Conservation (phyloP, 257 asterid genomes). For the Plantago elongata region DNA sequence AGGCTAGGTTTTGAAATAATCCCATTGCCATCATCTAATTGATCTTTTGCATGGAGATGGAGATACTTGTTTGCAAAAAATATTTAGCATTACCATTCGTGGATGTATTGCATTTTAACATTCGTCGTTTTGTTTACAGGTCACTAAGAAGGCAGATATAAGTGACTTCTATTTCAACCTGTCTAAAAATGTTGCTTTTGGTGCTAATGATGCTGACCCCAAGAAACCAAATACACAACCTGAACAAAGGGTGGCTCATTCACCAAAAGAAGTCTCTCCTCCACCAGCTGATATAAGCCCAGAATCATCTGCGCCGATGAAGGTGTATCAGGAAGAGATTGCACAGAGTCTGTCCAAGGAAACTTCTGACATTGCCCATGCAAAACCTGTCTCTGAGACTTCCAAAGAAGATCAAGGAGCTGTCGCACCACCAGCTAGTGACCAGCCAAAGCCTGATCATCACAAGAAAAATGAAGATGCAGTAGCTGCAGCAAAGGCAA, state of each 20-base stretch:
- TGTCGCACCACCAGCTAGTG: slow-evolving; percentile 25
- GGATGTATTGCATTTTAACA: slow-evolving; percentile 5
- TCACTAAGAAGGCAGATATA: slow-evolving; percentile 76
- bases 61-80: neutral
- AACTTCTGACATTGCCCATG: slow-evolving; percentile 21
- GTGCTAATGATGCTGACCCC: slow-evolving; percentile 50
- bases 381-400: slow-evolving; percentile 33
- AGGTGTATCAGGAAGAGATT: slow-evolving; percentile 28
- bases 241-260: slow-evolving; percentile 27
- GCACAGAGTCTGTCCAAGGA: slow-evolving; percentile 33
- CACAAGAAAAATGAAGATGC: slow-evolving; percentile 48
- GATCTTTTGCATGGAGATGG: neutral
- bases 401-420: slow-evolving; percentile 27
- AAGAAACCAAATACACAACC: slow-evolving; percentile 36
- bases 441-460: slow-evolving; percentile 39
- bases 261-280: slow-evolving; percentile 32
- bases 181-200: slow-evolving; percentile 73
- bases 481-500: slow-evolving; percentile 51
- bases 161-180: slow-evolving; percentile 82
- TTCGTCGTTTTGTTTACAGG: slow-evolving; percentile 36
- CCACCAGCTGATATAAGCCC: slow-evolving; percentile 24
- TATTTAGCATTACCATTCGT: neutral
- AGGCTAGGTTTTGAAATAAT: no score
- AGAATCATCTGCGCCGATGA: slow-evolving; percentile 31
- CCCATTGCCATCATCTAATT: no score